phyloP scores from a whole-genome alignment of 177 flowering plant species.

The Vitis hybrid region DNA sequence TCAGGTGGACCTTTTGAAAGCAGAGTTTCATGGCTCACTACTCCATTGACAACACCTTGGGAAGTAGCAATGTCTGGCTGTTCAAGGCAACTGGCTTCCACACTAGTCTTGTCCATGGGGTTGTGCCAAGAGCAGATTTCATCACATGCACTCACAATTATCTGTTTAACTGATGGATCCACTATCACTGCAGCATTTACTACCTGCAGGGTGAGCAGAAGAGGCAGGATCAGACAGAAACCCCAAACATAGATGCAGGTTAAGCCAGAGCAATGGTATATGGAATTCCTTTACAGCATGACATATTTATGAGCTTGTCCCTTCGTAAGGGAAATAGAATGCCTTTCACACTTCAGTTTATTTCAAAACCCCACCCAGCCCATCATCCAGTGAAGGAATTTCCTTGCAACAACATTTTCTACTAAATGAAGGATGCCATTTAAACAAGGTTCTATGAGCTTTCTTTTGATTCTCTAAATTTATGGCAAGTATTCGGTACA shows the following conservation, averaged over 20 bases:
- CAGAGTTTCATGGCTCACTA: constrained; percentile 9
- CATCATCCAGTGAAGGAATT: no score
- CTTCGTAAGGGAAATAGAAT: no score
- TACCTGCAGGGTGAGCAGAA: constrained; percentile 36
- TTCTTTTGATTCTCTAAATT: no score
- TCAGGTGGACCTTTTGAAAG: constrained; percentile 14
- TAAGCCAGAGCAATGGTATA: not conserved
- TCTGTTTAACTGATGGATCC: constrained; percentile 65
- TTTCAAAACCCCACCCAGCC: no score
- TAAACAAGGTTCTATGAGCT: no score
- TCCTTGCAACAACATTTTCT: no score
- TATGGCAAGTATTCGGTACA: no score
- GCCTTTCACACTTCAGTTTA: no score
- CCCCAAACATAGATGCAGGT: not conserved
- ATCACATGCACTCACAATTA: constrained; percentile 72
- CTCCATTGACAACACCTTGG: constrained; percentile 21
- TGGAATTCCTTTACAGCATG: no score
- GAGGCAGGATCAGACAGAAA: not conserved
- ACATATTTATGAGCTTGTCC: no score
- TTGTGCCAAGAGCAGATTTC: constrained; percentile 32
- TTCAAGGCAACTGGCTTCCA: constrained; percentile 16
- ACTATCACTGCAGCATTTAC: constrained; percentile 91
- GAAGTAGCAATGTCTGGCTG: constrained; percentile 14
- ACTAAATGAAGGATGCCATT: no score
- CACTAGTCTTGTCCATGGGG: constrained; percentile 9